Evolutionary conservation across 768 basidiomycete genomes (phyloP).

Genomic region (Tricholomella constricta): DNA sequence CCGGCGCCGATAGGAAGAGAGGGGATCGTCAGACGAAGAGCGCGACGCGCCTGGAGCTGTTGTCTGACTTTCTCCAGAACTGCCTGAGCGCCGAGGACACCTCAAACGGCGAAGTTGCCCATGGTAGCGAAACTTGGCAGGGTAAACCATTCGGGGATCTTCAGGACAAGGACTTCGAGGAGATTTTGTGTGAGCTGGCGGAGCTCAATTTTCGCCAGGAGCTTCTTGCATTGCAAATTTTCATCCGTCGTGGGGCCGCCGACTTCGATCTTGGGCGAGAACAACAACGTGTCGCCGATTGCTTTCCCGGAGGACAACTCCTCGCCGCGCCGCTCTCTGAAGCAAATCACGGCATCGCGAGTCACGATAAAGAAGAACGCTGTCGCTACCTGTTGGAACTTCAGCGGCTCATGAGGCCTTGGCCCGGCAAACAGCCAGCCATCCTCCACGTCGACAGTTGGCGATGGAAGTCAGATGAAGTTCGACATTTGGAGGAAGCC

Average conservation of each 20-base stretch:
- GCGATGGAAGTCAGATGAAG: background rate
- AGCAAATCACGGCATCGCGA: constrained; percentile 13
- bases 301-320: too few species aligned
- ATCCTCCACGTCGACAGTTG: background rate
- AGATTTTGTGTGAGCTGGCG: too few species aligned
- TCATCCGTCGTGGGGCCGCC: too few species aligned
- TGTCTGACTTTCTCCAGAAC: too few species aligned
- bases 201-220: too few species aligned
- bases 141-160: too few species aligned
- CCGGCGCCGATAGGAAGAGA: background rate
- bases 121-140: too few species aligned
- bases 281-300: too few species aligned
- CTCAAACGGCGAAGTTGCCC: background rate
- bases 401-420: background rate
- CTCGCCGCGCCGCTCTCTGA: background rate
- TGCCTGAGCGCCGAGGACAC: background rate
- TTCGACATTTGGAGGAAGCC: too few species aligned
- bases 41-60: background rate
- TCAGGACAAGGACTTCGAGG: constrained; percentile 1
- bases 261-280: too few species aligned
- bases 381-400: constrained; percentile 4
- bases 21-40: background rate
- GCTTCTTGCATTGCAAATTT: too few species aligned
- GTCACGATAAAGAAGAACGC: background rate
- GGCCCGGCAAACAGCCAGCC: background rate